Conservation (phyloP, 495 filamentous ascomycete genomes). For the Aspergillus diversus region DNA sequence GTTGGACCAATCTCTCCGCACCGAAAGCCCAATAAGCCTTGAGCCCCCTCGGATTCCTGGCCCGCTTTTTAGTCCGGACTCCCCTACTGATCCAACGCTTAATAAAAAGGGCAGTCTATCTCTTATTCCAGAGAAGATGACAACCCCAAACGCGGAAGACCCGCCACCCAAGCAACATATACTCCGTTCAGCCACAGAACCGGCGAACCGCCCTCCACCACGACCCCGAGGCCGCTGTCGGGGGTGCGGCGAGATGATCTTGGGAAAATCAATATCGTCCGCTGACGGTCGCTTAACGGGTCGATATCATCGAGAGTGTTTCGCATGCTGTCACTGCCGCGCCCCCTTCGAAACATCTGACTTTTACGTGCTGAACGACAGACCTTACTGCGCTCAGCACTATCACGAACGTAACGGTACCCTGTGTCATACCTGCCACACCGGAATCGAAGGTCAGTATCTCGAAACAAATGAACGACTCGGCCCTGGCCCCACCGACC, state of each 20-base stretch:
- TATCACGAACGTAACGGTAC: conserved; percentile 92
- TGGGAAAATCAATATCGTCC: conserved; percentile 89
- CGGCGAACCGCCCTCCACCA: conserved; percentile 30
- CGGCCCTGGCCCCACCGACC: conserved; percentile 48
- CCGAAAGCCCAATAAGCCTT: conserved; percentile 31
- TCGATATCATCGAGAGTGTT: conserved; percentile 91
- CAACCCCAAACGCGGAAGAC: conserved; percentile 19
- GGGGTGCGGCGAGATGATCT: conserved; percentile 76
- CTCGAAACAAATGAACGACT: conserved; percentile 69
- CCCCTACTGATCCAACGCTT: conserved; percentile 61
- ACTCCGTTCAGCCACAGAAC: conserved; percentile 28
- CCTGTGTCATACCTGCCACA: conserved; percentile 75
- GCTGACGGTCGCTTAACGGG: conserved; percentile 93
- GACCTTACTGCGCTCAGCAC: conserved; percentile 88
- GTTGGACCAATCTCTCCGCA: conserved; percentile 25
- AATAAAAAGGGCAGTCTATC: conserved; percentile 49
- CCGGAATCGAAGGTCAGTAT: conserved; percentile 92
- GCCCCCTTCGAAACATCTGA: conserved; percentile 83
- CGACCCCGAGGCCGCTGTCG: conserved; percentile 75
- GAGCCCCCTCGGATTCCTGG: conserved; percentile 42
- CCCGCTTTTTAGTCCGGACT: conserved; percentile 50
- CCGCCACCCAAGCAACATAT: conserved; percentile 29
- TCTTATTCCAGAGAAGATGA: conserved; percentile 37
- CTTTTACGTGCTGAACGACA: conserved; percentile 88
- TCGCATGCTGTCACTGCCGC: conserved; percentile 84